Evolutionary conservation across 2,329 filamentous ascomycete species (phyloP).

Genomic region (Fusarium dimerum): DNA sequence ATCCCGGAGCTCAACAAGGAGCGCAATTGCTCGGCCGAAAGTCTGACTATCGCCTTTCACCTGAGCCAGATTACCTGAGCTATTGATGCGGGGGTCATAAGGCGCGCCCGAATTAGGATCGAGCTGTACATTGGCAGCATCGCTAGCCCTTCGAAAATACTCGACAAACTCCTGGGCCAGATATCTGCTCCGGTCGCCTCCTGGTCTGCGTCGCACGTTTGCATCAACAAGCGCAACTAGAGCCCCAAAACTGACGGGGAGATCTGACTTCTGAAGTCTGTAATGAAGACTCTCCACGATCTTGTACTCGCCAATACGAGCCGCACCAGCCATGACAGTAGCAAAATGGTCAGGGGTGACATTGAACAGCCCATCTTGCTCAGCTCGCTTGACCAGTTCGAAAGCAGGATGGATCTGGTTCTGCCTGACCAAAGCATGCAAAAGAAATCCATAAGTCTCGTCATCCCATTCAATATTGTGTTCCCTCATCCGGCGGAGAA

Average conservation of each 20-base stretch:
- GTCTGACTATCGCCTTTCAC: constrained; percentile 29
- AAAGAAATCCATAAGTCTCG: constrained; percentile 51
- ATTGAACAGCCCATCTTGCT: constrained; percentile 46
- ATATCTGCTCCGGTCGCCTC: constrained; percentile 22
- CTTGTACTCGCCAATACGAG: constrained; percentile 46
- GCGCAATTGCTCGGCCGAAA: constrained; percentile 35
- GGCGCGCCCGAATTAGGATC: not conserved
- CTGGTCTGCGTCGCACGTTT: constrained; percentile 25
- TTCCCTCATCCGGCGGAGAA: constrained; percentile 52
- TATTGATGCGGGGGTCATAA: not conserved
- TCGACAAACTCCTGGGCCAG: constrained; percentile 32
- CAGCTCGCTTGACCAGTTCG: constrained; percentile 46
- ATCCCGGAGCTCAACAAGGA: constrained; percentile 40
- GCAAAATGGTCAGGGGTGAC: constrained; percentile 52
- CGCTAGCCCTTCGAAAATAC: constrained; percentile 28
- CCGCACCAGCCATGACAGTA: constrained; percentile 54
- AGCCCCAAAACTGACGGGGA: constrained; percentile 45
- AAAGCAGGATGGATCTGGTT: constrained; percentile 53
- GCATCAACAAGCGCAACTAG: constrained; percentile 45
- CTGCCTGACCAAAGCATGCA: constrained; percentile 50
- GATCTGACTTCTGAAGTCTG: constrained; percentile 44
- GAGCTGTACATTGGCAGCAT: constrained; percentile 5
- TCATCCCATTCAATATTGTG: constrained; percentile 48
- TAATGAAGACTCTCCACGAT: constrained; percentile 43
- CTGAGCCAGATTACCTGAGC: constrained; percentile 19